Evolutionary conservation across 2,329 filamentous ascomycete species (phyloP), one percentile per base, ranked within the genome.

Genomic region (Colletotrichum magnum): DNA sequence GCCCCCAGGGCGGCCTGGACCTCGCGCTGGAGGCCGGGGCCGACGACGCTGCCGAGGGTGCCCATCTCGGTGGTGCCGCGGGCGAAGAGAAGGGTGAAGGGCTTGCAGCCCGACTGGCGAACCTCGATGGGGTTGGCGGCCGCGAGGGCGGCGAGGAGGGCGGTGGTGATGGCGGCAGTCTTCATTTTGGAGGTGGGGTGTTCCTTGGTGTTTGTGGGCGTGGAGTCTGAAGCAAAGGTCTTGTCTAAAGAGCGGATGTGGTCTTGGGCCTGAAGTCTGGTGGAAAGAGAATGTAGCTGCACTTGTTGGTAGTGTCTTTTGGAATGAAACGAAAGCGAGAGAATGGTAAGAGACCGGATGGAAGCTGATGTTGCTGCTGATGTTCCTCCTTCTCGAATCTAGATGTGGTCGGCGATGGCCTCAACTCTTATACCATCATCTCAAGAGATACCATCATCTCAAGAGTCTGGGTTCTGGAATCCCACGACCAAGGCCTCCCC

Each of bases 71-170:
- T 83, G 3, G 87, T 88, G 6, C 87, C 87, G 16, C 87, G 83
- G 18, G 87, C 87, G 72, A 86, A 89, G 72, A 89, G 84, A 51
- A 89, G 76, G 9, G 86, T 88, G 70, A 86, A 80, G 32, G 79
- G 74, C 51, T 82, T 83, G 76, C 84, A 86, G 12, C 62, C 69
- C 5, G 63, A 58, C 57, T 67, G 67, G 39, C 67, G 67, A 32
- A 47, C 32, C n/a, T 70, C 67, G 18, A 71, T 58, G 18, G 67
- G 67, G 61, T 43, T 56, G 47, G 69, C 76, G 32, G 74, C 56
- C 12, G 74, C 74, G 36, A 78, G 72, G 63, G 70, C 73, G 7
- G 72, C 73, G 12, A 78, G 69, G 58, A 72, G 69, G 53, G 77
- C 53, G 54, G 76, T 36, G 62, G 75, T 65, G 64, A 79, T 58